These are phyloP conservation scores for Penicillium salamii DNA, from an alignment of 495 filamentous ascomycete species.

Conservation along the genomic window DNA sequence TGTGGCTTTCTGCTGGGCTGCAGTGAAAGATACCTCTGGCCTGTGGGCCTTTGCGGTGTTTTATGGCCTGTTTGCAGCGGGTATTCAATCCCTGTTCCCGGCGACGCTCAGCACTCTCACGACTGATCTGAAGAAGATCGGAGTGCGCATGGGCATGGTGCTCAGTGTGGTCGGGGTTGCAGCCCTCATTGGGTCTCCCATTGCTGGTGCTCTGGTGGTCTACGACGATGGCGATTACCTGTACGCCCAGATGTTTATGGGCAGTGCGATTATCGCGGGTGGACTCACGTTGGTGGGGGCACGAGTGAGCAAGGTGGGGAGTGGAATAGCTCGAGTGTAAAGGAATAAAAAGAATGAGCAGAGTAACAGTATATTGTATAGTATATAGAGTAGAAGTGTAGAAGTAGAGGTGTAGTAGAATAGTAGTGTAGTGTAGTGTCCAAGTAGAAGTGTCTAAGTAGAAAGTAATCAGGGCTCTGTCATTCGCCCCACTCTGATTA, in stretches of 20 bases:
- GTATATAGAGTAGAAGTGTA: too few species aligned
- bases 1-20: constrained; percentile 61
- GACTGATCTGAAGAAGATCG: constrained; percentile 63
- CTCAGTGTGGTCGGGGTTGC: constrained; percentile 74
- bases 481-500: constrained; percentile 1
- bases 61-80: constrained; percentile 60
- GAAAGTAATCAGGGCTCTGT: background rate
- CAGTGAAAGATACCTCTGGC: constrained; percentile 44
- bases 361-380: too few species aligned
- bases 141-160: constrained; percentile 76
- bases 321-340: constrained; percentile 22
- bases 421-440: background rate
- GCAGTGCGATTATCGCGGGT: constrained; percentile 48
- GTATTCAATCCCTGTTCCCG: constrained; percentile 67
- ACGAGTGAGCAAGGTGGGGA: constrained; percentile 42
- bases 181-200: constrained; percentile 68
- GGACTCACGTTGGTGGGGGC: constrained; percentile 43
- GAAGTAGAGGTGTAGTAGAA: background rate
- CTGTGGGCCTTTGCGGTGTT: constrained; percentile 61
- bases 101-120: constrained; percentile 59
- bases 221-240: constrained; percentile 49
- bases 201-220: constrained; percentile 63
- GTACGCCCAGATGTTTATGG: constrained; percentile 57
- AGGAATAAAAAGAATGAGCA: background rate
- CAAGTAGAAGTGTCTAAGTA: constrained; percentile 2